Conservation (phyloP, 495 filamentous ascomycete species). For the Penicillium silybi region DNA sequence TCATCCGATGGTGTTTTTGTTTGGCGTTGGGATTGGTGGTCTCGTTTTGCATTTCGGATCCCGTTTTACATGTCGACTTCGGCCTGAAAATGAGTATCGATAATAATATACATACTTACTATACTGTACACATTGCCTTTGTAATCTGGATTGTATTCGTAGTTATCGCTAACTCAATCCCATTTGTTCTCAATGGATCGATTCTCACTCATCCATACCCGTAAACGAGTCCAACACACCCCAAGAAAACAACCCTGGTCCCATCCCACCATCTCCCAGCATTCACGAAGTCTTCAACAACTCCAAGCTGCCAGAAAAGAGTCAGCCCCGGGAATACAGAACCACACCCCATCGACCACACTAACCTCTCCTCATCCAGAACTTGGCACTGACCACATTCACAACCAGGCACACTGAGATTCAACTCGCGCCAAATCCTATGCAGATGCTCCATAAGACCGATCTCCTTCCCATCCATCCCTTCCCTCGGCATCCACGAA, state of each 20-base stretch:
- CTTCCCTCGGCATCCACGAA: not conserved
- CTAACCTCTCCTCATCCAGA: not conserved
- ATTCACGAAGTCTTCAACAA: not conserved
- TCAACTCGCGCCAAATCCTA: not conserved
- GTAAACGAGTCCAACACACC: too few species aligned
- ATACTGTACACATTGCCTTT: not conserved
- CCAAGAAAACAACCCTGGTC: not conserved
- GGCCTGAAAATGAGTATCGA: not conserved
- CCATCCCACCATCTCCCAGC: not conserved
- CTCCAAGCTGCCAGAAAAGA: not conserved
- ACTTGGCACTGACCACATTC: not conserved
- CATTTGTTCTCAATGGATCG: not conserved
- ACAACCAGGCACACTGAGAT: not conserved
- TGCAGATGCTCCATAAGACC: not conserved
- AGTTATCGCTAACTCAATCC: not conserved
- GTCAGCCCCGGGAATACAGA: not conserved
- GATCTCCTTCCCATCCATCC: not conserved
- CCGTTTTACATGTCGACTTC: not conserved
- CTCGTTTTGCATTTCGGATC: not conserved
- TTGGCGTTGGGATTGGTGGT: constrained; percentile 6
- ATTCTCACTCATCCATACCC: not conserved
- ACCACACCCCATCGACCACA: not conserved
- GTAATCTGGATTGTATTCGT: not conserved
- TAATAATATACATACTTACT: not conserved
- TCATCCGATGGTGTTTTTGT: constrained; percentile 1